phyloP scores from a whole-genome alignment of 257 asterid species.

The Prunella vulgaris region DNA sequence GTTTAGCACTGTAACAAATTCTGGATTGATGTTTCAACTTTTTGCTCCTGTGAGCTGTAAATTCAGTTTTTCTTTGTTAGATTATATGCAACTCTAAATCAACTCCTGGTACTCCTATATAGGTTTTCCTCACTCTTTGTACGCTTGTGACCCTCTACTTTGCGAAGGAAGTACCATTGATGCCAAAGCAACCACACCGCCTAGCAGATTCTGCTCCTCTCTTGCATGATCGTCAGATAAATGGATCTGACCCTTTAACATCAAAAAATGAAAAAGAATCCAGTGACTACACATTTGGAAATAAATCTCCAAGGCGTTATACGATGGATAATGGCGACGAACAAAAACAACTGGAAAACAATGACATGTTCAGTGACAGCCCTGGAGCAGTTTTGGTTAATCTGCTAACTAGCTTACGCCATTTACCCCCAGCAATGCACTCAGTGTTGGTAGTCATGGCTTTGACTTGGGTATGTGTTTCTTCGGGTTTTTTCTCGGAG shows the following conservation, averaged over 20 bases:
- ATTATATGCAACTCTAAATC: slow-evolving; percentile 23
- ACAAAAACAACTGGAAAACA: slow-evolving; percentile 40
- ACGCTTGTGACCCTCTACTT: slow-evolving; percentile 86
- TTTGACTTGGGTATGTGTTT: slow-evolving; percentile 82
- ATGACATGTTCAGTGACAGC: slow-evolving; percentile 56
- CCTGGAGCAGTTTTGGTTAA: slow-evolving; percentile 98
- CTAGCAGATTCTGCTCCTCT: slow-evolving; percentile 90
- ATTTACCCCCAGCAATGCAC: slow-evolving; percentile 95
- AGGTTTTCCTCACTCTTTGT: slow-evolving; percentile 77
- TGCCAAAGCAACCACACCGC: slow-evolving; percentile 41
- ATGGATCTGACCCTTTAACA: slow-evolving; percentile 43
- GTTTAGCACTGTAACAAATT: background rate
- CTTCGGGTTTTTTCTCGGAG: background rate
- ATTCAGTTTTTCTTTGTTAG: slow-evolving; percentile 8
- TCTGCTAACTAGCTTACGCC: slow-evolving; percentile 90
- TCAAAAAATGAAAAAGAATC: slow-evolving; percentile 32
- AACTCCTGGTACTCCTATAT: slow-evolving; percentile 7
- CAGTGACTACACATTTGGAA: slow-evolving; percentile 23
- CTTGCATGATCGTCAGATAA: slow-evolving; percentile 47
- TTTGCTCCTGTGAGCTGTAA: slow-evolving; percentile 2
- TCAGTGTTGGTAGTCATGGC: slow-evolving; percentile 97
- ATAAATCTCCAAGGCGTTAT: slow-evolving; percentile 39
- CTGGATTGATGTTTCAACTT: background rate
- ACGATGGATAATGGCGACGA: slow-evolving; percentile 31
- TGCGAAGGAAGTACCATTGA: slow-evolving; percentile 82